These are phyloP conservation scores for Tetradesmus obliquus DNA, from an alignment of 139 green algal species.

Conservation along the genomic window DNA sequence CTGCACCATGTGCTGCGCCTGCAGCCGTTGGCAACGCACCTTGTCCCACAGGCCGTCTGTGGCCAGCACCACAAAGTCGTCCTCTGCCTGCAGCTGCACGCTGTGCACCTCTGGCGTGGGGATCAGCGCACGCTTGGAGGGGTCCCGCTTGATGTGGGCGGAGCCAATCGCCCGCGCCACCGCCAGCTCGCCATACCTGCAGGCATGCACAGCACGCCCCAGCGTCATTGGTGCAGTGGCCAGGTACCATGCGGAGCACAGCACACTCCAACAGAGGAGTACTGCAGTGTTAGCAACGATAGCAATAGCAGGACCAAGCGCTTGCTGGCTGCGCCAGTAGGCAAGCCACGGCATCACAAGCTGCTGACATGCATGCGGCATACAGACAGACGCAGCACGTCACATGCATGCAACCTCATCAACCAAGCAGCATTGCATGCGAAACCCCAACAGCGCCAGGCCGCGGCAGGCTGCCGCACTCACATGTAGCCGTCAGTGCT, in stretches of 20 bases:
- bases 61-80: conserved; percentile 73
- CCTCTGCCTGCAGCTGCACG: conserved; percentile 41
- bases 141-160: conserved; percentile 42
- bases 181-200: conserved; percentile 54
- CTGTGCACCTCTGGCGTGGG: conserved; percentile 33
- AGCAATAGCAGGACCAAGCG: background rate
- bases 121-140: conserved; percentile 43
- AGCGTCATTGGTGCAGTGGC: background rate
- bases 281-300: background rate
- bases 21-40: conserved; percentile 42
- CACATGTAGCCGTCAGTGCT: conserved; percentile 47
- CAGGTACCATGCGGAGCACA: background rate
- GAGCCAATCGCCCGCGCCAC: conserved; percentile 53
- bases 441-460: background rate
- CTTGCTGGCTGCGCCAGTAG: background rate
- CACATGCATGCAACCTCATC: background rate
- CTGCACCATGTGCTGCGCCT: background rate
- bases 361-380: background rate
- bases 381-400: background rate
- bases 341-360: background rate
- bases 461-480: conserved; percentile 18
- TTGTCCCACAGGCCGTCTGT: conserved; percentile 69
- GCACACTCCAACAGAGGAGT: background rate
- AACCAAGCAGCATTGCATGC: background rate
- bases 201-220: background rate